phyloP scores from a whole-genome alignment of 352 stramenopile species.

The Phytophthora fragariae region DNA sequence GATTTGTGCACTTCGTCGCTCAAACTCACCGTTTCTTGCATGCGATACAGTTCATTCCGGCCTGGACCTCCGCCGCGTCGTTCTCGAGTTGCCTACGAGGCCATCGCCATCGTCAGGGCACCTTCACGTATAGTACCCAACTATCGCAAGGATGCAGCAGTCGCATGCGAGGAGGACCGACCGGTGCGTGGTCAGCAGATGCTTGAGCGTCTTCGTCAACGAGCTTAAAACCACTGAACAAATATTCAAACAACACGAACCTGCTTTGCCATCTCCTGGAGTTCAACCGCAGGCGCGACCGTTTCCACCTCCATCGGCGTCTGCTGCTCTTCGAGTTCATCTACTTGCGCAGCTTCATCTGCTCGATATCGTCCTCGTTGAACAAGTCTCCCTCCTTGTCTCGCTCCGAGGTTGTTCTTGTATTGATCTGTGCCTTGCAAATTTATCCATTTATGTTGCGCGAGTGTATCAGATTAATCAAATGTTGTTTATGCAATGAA shows the following conservation, averaged over 20 bases:
- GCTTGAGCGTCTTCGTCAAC: slow-evolving; percentile 44
- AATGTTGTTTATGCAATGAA: too few relatives aligned
- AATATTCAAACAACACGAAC: slow-evolving; percentile 1
- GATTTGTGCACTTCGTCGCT: too few relatives aligned
- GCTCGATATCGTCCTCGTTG: slow-evolving; percentile 30
- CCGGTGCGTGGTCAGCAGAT: slow-evolving; percentile 43
- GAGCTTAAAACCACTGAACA: not conserved
- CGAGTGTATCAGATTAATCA: too few relatives aligned
- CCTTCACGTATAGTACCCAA: not conserved
- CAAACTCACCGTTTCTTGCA: too few relatives aligned
- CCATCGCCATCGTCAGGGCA: not conserved
- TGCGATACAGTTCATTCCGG: too few relatives aligned
- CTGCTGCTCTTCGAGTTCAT: slow-evolving; percentile 25
- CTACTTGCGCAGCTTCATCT: slow-evolving; percentile 13
- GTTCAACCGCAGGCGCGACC: slow-evolving; percentile 30
- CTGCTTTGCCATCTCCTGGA: slow-evolving; percentile 44
- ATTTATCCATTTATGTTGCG: too few relatives aligned
- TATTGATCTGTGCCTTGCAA: too few relatives aligned
- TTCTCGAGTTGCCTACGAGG: slow-evolving; percentile 44
- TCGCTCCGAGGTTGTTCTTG: too few relatives aligned
- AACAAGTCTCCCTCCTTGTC: too few relatives aligned
- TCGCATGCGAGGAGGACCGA: slow-evolving; percentile 40
- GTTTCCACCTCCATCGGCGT: slow-evolving; percentile 9
- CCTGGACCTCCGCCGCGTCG: slow-evolving; percentile 13
- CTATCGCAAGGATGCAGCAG: slow-evolving; percentile 13